A percentile compares a stretch with the other conserved stretches of the same genome.
phyloP scores from a whole-genome alignment of 257 asterid genomes.

The Avicennia marina region DNA sequence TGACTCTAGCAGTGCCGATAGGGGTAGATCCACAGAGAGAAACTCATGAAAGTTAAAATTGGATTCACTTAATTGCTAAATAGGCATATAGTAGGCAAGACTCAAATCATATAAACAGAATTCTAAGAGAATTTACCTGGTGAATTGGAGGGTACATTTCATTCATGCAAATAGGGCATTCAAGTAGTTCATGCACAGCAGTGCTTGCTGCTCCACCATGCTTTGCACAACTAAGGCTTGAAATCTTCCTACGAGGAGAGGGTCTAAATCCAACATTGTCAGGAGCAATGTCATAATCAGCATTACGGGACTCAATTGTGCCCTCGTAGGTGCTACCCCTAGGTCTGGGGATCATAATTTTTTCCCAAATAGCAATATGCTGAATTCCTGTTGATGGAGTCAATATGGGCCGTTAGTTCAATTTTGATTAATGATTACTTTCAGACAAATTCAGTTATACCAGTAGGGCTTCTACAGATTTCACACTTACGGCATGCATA shows the following conservation, averaged over 20 bases:
- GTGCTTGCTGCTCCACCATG: constrained; percentile 41
- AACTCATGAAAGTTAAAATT: constrained; percentile 1
- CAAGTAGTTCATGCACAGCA: constrained; percentile 73
- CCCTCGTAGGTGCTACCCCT: constrained; percentile 44
- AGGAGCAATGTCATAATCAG: constrained; percentile 39
- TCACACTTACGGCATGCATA: not conserved
- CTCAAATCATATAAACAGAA: constrained; percentile 1
- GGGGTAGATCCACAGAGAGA: not conserved
- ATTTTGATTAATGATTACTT: not conserved
- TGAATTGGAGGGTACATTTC: constrained; percentile 79
- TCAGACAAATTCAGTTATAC: not conserved
- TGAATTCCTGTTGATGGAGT: constrained; percentile 16
- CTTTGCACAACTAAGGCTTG: constrained; percentile 34
- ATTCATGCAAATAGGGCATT: constrained; percentile 69
- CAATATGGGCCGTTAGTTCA: constrained; percentile 8
- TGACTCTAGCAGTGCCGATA: not conserved
- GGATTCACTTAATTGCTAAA: constrained; percentile 3
- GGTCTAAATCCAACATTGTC: constrained; percentile 44
- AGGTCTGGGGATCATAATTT: constrained; percentile 63
- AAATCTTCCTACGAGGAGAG: constrained; percentile 41
- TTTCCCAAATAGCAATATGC: constrained; percentile 1
- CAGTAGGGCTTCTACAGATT: not conserved
- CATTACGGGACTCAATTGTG: constrained; percentile 29
- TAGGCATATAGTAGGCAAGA: not conserved
- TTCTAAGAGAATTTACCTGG: constrained; percentile 45